Percentiles rank a stretch among this genome's conserved stretches.
Evolutionary conservation across 2,329 filamentous ascomycete genomes (phyloP).

Genomic region (Stenocarpella maydis): DNA sequence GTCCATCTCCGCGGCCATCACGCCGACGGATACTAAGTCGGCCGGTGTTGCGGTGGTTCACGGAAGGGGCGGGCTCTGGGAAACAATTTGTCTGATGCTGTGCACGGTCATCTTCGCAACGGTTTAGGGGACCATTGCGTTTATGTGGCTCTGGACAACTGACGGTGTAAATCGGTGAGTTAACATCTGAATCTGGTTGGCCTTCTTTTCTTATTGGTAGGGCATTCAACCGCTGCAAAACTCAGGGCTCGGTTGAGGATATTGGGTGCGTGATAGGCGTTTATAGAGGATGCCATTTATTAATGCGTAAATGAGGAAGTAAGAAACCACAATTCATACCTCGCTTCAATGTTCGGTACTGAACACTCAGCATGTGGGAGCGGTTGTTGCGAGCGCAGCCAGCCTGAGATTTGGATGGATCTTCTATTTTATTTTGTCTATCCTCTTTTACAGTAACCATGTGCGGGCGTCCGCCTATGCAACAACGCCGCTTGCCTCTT

Average conservation of each 20-base stretch:
- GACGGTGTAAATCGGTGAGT: background rate
- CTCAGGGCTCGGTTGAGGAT: background rate
- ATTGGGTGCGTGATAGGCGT: background rate
- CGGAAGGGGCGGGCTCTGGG: background rate
- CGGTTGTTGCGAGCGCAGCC: background rate
- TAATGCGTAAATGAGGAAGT: background rate
- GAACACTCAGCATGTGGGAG: background rate
- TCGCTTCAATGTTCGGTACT: background rate
- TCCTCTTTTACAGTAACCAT: background rate
- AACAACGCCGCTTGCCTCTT: slow-evolving; percentile 47
- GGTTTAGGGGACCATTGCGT: slow-evolving; percentile 22
- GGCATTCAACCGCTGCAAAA: too few relatives aligned
- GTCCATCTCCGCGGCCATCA: slow-evolving; percentile 14
- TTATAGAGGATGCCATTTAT: background rate
- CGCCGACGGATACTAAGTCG: slow-evolving; percentile 31
- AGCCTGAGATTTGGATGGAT: background rate
- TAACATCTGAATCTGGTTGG: background rate
- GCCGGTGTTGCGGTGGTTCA: slow-evolving; percentile 23
- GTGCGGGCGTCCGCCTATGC: slow-evolving; percentile 34
- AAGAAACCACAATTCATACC: background rate
- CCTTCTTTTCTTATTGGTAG: background rate
- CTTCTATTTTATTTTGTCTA: slow-evolving; percentile 23
- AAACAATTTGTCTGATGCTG: slow-evolving; percentile 16
- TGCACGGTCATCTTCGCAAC: slow-evolving; percentile 3
- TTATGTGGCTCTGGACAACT: slow-evolving; percentile 6